A percentile compares a stretch with the other conserved stretches of the same genome.
These are phyloP conservation scores for Lentinula aciculospora DNA, from an alignment of 768 basidiomycete species.

Conservation along the genomic window DNA sequence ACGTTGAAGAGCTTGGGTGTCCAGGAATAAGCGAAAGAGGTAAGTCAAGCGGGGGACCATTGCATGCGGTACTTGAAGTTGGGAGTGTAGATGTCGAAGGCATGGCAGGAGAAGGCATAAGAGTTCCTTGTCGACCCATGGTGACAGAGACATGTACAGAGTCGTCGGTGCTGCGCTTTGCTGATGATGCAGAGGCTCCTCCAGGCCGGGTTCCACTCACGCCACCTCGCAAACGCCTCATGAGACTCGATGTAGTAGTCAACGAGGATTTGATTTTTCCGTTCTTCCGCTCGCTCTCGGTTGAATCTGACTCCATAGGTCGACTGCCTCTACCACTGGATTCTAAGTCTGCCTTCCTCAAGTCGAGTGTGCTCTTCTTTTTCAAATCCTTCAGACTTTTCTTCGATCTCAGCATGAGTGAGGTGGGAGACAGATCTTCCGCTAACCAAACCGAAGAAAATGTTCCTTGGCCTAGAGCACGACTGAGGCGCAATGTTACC, in stretches of 20 bases:
- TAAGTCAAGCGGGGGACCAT: neutral
- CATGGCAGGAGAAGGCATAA: constrained; percentile 1
- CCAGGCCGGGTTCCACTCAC: constrained; percentile 10
- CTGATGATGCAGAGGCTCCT: constrained; percentile 1
- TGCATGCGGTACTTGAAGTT: neutral
- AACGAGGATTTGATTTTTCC: constrained; percentile 2
- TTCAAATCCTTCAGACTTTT: constrained; percentile 35
- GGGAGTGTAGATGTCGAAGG: neutral
- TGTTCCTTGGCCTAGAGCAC: constrained; percentile 61
- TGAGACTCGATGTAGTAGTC: constrained; percentile 8
- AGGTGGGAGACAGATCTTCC: constrained; percentile 40
- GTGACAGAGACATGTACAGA: neutral
- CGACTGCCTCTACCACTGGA: neutral
- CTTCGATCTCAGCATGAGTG: constrained; percentile 36
- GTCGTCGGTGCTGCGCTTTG: neutral
- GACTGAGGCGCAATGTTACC: constrained; percentile 42
- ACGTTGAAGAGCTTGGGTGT: neutral
- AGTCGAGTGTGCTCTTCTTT: constrained; percentile 12
- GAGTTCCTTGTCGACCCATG: constrained; percentile 2
- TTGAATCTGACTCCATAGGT: neutral
- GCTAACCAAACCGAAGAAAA: constrained; percentile 79
- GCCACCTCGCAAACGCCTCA: constrained; percentile 11
- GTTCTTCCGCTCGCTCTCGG: neutral
- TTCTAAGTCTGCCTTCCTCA: neutral
- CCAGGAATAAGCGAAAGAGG: constrained; percentile 6